These are phyloP conservation scores for Penicillium sp. DNA, from an alignment of 2,329 filamentous ascomycete genomes.

Conservation along the genomic window DNA sequence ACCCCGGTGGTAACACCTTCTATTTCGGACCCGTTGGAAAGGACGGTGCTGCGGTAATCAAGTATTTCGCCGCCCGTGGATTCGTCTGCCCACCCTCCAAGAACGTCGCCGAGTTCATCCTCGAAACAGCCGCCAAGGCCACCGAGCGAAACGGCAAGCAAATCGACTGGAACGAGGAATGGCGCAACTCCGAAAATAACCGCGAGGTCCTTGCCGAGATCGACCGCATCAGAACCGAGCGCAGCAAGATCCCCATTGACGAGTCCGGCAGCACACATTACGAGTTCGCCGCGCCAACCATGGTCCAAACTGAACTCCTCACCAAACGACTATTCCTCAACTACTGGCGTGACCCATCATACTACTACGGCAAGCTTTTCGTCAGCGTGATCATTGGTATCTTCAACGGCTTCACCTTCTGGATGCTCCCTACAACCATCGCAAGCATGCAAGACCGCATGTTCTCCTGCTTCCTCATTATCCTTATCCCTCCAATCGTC, in stretches of 20 bases:
- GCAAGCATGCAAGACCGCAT: conserved; percentile 74
- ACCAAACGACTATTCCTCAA: conserved; percentile 69
- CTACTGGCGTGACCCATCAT: conserved; percentile 74
- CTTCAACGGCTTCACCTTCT: conserved; percentile 80
- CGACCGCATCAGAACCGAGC: conserved; percentile 59
- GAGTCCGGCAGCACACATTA: conserved; percentile 39
- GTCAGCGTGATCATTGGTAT: conserved; percentile 68
- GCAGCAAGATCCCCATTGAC: conserved; percentile 50
- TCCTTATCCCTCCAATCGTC: conserved; percentile 67
- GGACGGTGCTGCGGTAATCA: conserved; percentile 63
- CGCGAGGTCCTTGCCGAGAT: conserved; percentile 63
- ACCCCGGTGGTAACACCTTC: conserved; percentile 68
- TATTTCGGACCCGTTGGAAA: conserved; percentile 72
- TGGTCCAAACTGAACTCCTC: conserved; percentile 63
- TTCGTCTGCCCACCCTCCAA: conserved; percentile 65
- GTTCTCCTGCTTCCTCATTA: conserved; percentile 69
- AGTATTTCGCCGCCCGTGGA: conserved; percentile 68
- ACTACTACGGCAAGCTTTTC: conserved; percentile 76
- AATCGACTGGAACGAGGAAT: conserved; percentile 74
- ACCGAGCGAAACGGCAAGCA: conserved; percentile 54
- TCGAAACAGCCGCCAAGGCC: conserved; percentile 63
- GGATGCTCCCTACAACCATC: conserved; percentile 63
- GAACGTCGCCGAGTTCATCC: conserved; percentile 66
- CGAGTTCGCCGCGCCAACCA: conserved; percentile 67
- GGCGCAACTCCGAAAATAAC: conserved; percentile 65